Percentiles rank a stretch among this genome's conserved stretches.
These are phyloP conservation scores for Lecanosticta acicola DNA, from an alignment of 2,329 filamentous ascomycete genomes.

Conservation along the genomic window DNA sequence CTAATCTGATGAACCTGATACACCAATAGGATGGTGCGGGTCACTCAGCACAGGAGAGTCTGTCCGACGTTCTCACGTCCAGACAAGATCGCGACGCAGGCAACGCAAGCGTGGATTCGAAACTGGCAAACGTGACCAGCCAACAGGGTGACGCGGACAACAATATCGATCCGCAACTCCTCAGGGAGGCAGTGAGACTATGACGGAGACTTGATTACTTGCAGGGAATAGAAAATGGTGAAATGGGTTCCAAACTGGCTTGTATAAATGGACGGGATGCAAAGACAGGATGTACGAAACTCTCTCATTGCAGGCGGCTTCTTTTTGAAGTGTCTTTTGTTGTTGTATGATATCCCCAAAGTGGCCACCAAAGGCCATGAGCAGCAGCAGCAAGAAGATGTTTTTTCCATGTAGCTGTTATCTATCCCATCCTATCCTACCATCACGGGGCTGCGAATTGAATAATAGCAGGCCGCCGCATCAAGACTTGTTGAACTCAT, in stretches of 20 bases:
- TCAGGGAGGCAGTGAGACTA: neutral
- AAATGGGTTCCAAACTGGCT: too few species aligned
- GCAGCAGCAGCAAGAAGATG: too few species aligned
- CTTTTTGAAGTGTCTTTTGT: neutral
- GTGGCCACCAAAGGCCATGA: too few species aligned
- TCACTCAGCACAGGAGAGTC: too few species aligned
- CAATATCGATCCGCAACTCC: neutral
- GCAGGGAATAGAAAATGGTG: neutral
- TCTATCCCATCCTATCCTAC: too few species aligned
- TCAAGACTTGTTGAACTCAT: too few species aligned
- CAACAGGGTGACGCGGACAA: neutral
- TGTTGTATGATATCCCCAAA: neutral
- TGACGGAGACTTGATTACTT: too few species aligned
- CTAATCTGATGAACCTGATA: slow-evolving; percentile 44
- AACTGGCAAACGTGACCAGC: neutral
- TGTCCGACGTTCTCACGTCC: too few species aligned
- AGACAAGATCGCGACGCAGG: too few species aligned
- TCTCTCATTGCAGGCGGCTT: neutral
- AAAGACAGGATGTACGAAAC: neutral
- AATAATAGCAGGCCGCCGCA: too few species aligned
- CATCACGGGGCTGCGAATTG: too few species aligned
- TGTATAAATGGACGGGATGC: neutral
- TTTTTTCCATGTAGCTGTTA: too few species aligned
- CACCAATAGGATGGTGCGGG: slow-evolving; percentile 27
- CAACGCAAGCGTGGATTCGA: neutral